Percentiles rank a stretch among this genome's conserved stretches.
Conservation (phyloP, 805 yeast species). For the Blastobotrys robertii region DNA sequence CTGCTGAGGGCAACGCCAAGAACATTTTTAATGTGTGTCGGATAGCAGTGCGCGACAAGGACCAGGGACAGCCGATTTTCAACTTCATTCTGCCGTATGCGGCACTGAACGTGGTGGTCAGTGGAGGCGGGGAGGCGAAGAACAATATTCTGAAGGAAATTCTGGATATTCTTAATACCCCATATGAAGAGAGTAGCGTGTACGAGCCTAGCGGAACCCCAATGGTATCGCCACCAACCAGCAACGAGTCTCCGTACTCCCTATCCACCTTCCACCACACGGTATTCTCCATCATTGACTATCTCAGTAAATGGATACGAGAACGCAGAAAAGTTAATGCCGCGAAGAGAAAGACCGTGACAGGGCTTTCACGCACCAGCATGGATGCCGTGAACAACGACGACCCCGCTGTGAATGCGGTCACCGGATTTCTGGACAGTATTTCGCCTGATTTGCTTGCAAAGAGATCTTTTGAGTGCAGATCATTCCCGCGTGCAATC, state of each 20-base stretch:
- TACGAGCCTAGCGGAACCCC: constrained; percentile 28
- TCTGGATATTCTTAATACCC: constrained; percentile 42
- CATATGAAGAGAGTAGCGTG: constrained; percentile 34
- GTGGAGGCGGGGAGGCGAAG: constrained; percentile 32
- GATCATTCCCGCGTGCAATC: constrained; percentile 79
- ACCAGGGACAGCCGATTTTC: constrained; percentile 46
- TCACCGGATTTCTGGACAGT: constrained; percentile 34
- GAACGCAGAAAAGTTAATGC: constrained; percentile 14
- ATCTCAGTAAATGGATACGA: constrained; percentile 64
- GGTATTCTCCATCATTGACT: constrained; percentile 71
- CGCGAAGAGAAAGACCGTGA: constrained; percentile 1
- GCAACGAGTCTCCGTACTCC: too few relatives aligned
- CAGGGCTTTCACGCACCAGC: constrained; percentile 2
- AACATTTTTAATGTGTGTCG: constrained; percentile 55
- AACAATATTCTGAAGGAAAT: constrained; percentile 51
- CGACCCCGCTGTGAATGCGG: constrained; percentile 18
- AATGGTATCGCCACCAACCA: too few relatives aligned
- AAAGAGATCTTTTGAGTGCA: constrained; percentile 68
- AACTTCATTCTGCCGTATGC: constrained; percentile 70
- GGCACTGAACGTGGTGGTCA: constrained; percentile 52
- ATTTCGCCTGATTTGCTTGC: constrained; percentile 70
- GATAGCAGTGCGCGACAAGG: constrained; percentile 57
- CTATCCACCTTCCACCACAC: constrained; percentile 50
- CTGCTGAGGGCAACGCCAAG: constrained; percentile 28
- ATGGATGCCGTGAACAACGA: constrained; percentile 10